Evolutionary conservation across 805 yeast species (phyloP).

Genomic region (Cyberlindnera veronae): DNA sequence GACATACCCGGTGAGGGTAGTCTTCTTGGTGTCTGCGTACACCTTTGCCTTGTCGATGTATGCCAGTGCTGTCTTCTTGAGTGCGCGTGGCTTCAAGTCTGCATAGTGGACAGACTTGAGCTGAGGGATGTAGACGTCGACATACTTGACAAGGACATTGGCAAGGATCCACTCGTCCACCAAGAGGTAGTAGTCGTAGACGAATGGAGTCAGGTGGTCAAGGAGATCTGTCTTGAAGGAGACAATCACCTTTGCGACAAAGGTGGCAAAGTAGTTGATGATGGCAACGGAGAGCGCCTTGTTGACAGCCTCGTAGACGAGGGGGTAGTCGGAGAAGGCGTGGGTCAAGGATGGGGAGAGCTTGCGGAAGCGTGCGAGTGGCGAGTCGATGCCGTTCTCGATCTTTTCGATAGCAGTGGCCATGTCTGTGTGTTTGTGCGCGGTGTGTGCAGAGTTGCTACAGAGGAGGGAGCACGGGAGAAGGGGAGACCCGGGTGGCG

Average conservation of each 20-base stretch:
- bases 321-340: conserved; percentile 15
- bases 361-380: conserved; percentile 15
- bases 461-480: neutral
- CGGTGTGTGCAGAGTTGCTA: neutral
- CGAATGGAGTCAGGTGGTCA: conserved; percentile 7
- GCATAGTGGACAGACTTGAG: conserved; percentile 7
- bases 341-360: conserved; percentile 12
- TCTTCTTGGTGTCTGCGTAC: neutral
- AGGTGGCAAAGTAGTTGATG: conserved; percentile 13
- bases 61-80: conserved; percentile 1
- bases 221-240: conserved; percentile 9
- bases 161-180: conserved; percentile 9
- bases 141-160: conserved; percentile 5
- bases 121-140: conserved; percentile 10
- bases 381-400: conserved; percentile 17
- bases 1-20: conserved; percentile 1
- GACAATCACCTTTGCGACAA: conserved; percentile 7
- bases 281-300: conserved; percentile 8
- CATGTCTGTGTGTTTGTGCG: conserved; percentile 1
- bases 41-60: neutral
- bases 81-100: conserved; percentile 9
- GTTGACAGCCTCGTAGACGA: conserved; percentile 9
- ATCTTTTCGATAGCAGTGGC: conserved; percentile 11
- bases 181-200: neutral
- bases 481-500: neutral